These are phyloP conservation scores for Globisporangium heterothallicum DNA, from an alignment of 352 stramenopile species.

Conservation along the genomic window DNA sequence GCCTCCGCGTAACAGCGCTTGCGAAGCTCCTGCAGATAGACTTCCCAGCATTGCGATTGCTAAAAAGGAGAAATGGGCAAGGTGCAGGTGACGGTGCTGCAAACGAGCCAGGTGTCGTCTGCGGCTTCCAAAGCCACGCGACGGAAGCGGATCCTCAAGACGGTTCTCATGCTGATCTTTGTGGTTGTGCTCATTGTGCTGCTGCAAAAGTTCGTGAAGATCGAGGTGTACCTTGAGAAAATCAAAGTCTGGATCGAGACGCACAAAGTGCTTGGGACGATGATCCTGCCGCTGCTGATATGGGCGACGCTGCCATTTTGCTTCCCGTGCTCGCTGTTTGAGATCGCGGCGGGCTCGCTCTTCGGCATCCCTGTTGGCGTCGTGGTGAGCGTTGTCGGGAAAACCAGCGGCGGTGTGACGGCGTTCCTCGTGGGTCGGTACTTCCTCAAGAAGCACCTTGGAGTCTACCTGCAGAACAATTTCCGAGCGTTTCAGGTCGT, in stretches of 20 bases:
- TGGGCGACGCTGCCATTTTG: conserved; percentile 10
- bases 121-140: background rate
- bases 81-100: background rate
- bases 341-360: conserved; percentile 13
- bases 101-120: background rate
- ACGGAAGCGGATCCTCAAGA: conserved; percentile 3
- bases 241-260: conserved; percentile 7
- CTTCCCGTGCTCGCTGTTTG: conserved; percentile 14
- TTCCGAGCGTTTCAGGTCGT: conserved; percentile 8
- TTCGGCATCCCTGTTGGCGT: conserved; percentile 11
- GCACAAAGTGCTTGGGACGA: conserved; percentile 1
- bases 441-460: conserved; percentile 6
- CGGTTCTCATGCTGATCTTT: background rate
- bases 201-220: conserved; percentile 3
- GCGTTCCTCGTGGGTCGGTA: conserved; percentile 14
- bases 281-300: conserved; percentile 6
- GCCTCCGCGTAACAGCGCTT: no score
- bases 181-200: conserved; percentile 1
- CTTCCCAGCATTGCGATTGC: no score
- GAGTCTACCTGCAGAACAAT: conserved; percentile 9
- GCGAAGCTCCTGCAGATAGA: no score
- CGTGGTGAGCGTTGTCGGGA: conserved; percentile 12
- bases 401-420: conserved; percentile 5
- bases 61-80: conserved; percentile 1
- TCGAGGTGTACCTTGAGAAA: conserved; percentile 4